Conservation (phyloP, 2,329 filamentous ascomycete species). For the Tolypocladium sp. region DNA sequence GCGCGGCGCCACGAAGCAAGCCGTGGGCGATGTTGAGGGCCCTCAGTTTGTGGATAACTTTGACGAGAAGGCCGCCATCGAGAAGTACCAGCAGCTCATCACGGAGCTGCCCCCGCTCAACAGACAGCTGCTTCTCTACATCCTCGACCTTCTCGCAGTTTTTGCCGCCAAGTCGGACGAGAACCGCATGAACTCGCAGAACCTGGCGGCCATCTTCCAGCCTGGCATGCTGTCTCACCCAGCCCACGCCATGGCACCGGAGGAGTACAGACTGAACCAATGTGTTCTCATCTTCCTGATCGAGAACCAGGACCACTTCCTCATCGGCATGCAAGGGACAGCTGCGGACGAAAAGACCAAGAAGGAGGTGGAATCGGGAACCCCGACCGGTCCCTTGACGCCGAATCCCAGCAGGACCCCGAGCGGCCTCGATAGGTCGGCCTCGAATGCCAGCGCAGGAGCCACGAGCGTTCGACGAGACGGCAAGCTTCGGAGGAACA, state of each 20-base stretch:
- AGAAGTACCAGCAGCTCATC: slow-evolving; percentile 79
- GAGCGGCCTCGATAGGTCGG: slow-evolving; percentile 46
- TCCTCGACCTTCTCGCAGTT: slow-evolving; percentile 88
- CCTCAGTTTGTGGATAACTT: slow-evolving; percentile 59
- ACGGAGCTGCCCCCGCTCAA: slow-evolving; percentile 89
- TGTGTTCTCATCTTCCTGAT: slow-evolving; percentile 97
- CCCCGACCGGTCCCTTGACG: slow-evolving; percentile 37
- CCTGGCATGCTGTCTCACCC: slow-evolving; percentile 94
- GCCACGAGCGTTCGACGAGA: slow-evolving; percentile 79
- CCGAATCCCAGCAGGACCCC: slow-evolving; percentile 43
- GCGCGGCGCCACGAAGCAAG: slow-evolving; percentile 60
- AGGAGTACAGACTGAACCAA: slow-evolving; percentile 91
- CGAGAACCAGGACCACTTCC: slow-evolving; percentile 95
- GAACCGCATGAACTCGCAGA: slow-evolving; percentile 94
- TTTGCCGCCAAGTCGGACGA: slow-evolving; percentile 95
- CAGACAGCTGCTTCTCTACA: slow-evolving; percentile 87
- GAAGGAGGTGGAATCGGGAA: slow-evolving; percentile 59
- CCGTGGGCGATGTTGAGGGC: slow-evolving; percentile 59
- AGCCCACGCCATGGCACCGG: slow-evolving; percentile 86
- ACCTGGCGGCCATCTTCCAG: slow-evolving; percentile 94
- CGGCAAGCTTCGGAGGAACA: slow-evolving; percentile 73
- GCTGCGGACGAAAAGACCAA: slow-evolving; percentile 78
- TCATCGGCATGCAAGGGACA: slow-evolving; percentile 98
- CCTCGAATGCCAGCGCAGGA: slow-evolving; percentile 81
- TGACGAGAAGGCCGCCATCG: slow-evolving; percentile 62